Base-by-base conservation (phyloP, 2,329 filamentous ascomycete species). In the Trichoderma oligosporum region DNA sequence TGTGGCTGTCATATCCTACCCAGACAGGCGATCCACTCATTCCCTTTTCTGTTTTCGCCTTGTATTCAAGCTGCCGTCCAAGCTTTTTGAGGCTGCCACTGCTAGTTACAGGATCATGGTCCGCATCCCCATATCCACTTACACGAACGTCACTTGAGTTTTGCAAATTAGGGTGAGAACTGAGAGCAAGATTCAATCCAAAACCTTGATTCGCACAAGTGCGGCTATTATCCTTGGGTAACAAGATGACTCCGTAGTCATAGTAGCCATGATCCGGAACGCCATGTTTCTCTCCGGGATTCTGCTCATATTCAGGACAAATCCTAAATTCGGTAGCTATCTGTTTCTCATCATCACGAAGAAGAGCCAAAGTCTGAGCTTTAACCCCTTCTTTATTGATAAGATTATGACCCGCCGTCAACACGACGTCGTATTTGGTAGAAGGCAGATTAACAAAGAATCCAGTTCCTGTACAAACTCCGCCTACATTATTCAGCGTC, bases 21-120 rank as follows among this genome's bases (percentile, higher is more conserved):
- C 56, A 57, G 1, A 57, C 41, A 3, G 56, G 47, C 7, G 56
- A 41, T 38, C 56, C 56, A 16, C 56, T 57, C 56, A 52, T 57
- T 14, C 56, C 56, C 24, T 45, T 29, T 2, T 45, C 46, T 6
- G 47, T 46, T 3, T 20, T 22, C n/a, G 33, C 45, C 8, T 22
- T 11, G 16, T 57, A 52, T 31, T 44, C 33, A 14, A 57, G 16
- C 7, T 51, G 47, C 2, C 14, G 20, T 9, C 12, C 14, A 14
- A 8, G 12, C 6, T 18, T 9, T 38, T 42, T 33, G 16, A 57
- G 9, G 7, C 11, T 5, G 20, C 39, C 47, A 7, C 22, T 29
- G 14, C 47, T 52, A 4, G 33, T 48, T 39, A 46, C 12, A 11
- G 5, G 20, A 2, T 7, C 14, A 5, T 1, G 38, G 11, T 1